phyloP scores from a whole-genome alignment of 441 rosid genomes.

The Euphorbia celastroides region DNA sequence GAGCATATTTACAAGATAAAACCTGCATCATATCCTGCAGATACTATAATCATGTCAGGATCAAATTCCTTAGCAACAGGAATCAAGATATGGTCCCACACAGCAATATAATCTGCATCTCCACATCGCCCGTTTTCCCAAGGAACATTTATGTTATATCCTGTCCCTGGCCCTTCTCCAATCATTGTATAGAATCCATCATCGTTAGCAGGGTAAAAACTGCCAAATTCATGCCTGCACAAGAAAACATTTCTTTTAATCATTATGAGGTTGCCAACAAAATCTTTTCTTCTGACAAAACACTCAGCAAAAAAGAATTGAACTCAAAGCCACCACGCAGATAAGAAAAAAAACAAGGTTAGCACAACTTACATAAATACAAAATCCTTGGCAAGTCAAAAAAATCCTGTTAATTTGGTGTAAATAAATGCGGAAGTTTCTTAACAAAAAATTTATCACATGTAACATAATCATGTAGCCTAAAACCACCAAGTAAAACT shows the following conservation, averaged over 20 bases:
- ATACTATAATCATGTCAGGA: conserved; percentile 74
- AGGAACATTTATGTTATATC: conserved; percentile 93
- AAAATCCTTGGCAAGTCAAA: neutral
- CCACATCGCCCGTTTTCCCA: conserved; percentile 90
- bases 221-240: conserved; percentile 83
- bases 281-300: neutral
- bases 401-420: neutral
- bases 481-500: conserved; percentile 5
- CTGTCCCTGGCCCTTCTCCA: conserved; percentile 90
- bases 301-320: conserved; percentile 5
- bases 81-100: conserved; percentile 88
- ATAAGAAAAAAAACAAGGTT: neutral
- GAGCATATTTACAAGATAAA: conserved; percentile 8
- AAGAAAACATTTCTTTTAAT: conserved; percentile 14
- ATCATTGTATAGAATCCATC: conserved; percentile 79
- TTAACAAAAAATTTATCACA: neutral
- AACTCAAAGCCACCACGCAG: neutral
- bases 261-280: conserved; percentile 15
- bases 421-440: neutral
- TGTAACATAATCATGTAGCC: neutral
- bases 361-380: neutral
- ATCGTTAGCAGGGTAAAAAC: conserved; percentile 72
- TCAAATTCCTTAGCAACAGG: conserved; percentile 77
- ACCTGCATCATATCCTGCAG: conserved; percentile 99
- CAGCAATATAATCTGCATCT: conserved; percentile 91